Conservation (phyloP, 1,139 yeast species). For the Diutina neorugosa region DNA sequence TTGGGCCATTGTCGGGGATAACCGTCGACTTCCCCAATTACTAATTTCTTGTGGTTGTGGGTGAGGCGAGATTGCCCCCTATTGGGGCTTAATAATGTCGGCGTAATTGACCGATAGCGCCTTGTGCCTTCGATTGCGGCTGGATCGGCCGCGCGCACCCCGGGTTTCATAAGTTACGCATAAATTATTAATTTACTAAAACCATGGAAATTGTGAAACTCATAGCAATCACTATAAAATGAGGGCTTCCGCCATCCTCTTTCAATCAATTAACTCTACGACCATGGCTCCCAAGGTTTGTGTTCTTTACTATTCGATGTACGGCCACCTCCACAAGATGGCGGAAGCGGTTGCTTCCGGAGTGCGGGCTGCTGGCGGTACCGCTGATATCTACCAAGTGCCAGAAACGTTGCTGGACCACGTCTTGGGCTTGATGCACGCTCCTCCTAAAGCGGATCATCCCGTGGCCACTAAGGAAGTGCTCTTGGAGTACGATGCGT, state of each 20-base stretch:
- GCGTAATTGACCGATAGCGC: too few relatives aligned
- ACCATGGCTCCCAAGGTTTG: slow-evolving; percentile 11
- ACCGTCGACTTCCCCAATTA: too few relatives aligned
- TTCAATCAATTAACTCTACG: background rate
- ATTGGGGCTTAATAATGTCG: background rate
- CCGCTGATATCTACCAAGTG: slow-evolving; percentile 8
- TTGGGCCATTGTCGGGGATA: too few relatives aligned
- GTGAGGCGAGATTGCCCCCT: too few relatives aligned
- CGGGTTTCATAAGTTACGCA: background rate
- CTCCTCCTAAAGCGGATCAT: slow-evolving; percentile 6
- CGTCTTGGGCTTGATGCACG: slow-evolving; percentile 8
- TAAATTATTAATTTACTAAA: too few relatives aligned
- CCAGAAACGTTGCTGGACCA: slow-evolving; percentile 8
- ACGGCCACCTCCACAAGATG: slow-evolving; percentile 8
- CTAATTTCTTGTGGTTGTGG: too few relatives aligned
- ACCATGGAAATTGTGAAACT: too few relatives aligned
- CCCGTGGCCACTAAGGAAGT: slow-evolving; percentile 7
- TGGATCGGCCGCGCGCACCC: background rate
- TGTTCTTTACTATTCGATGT: slow-evolving; percentile 9
- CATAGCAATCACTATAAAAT: too few relatives aligned
- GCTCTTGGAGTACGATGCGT: slow-evolving; percentile 8
- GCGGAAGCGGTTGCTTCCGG: slow-evolving; percentile 9
- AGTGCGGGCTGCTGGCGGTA: slow-evolving; percentile 8
- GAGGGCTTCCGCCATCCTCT: background rate
- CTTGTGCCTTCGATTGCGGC: background rate